Conservation (phyloP, 768 basidiomycete species). For the Phaeolepiota aurea region DNA sequence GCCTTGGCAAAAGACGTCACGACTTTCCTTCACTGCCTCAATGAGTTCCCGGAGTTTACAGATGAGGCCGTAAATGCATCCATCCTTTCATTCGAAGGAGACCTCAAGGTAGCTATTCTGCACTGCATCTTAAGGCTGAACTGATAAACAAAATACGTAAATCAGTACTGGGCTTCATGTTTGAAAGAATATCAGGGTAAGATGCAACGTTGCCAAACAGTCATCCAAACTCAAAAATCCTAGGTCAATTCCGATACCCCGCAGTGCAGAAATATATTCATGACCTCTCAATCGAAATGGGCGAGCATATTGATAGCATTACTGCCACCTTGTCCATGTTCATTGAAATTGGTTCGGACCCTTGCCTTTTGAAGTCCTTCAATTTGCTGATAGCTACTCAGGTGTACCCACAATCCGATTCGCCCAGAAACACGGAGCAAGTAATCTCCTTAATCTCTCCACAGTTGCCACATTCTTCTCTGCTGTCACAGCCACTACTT, state of each 20-base stretch:
- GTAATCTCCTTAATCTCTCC: conserved; percentile 64
- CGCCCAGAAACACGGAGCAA: conserved; percentile 64
- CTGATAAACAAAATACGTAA: neutral
- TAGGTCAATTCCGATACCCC: conserved; percentile 66
- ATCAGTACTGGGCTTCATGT: conserved; percentile 72
- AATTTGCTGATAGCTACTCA: conserved; percentile 12
- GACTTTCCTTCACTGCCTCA: conserved; percentile 61
- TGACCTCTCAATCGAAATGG: conserved; percentile 67
- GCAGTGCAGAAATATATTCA: conserved; percentile 71
- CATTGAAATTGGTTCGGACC: conserved; percentile 55
- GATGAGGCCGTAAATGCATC: conserved; percentile 66
- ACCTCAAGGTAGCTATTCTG: conserved; percentile 43
- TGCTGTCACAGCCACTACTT: conserved; percentile 63
- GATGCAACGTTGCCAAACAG: no score
- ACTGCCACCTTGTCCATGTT: conserved; percentile 63
- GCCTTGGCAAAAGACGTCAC: conserved; percentile 56
- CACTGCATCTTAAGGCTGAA: neutral
- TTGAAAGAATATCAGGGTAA: conserved; percentile 54
- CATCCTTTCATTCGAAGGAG: conserved; percentile 59
- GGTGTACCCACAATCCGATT: conserved; percentile 73
- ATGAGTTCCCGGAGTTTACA: conserved; percentile 74
- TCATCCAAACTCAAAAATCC: neutral
- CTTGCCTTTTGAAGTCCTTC: neutral
- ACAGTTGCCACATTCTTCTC: conserved; percentile 77
- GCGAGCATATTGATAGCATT: conserved; percentile 64